Evolutionary conservation across 2,329 filamentous ascomycete genomes (phyloP), one percentile per base, ranked within the genome.

Genomic region (Trichoderma cornu-damae): DNA sequence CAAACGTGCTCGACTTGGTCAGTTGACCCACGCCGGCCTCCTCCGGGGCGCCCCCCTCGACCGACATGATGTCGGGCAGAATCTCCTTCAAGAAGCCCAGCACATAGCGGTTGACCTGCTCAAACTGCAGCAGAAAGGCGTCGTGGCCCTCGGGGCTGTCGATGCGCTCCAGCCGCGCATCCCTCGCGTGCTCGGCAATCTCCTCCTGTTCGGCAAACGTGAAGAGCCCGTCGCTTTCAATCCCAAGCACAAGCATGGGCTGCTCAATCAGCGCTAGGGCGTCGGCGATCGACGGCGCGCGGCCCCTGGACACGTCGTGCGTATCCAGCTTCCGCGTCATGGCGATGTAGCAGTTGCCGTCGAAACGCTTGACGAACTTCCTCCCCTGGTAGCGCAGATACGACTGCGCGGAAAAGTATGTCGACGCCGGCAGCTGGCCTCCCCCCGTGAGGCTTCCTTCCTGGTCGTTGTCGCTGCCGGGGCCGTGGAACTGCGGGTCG

Each of bases 291-390:
- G 81, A 77, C 38, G 75, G 65, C n/a, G 84, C 75, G 4, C 93
- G 87, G 68, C 86, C 83, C 40, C 92, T 84, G 12, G 91, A 95
- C 24, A 99, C 85, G 70, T 99, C 94, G 72, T 99, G 94, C 0
- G 94, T 97, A 70, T 99, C 94, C 14, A 99, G 83, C 73, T 99
- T 99, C 67, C 94, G 88, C 4, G 94, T 97, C 73, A 99, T 96
- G 64, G 94, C 92, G 65, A 99, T 97, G 76, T 99, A 99, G 76
- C 94, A 99, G 72, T 99, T 99, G 67, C 91, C 90, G 72, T 99
- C 94, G 71, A 97, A 99, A 8, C 94, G 88, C 72, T 89, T 91
- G 66, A 97, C 94, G 66, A 99, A 99, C 72, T 99, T 99, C 66
- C 87, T 83, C 57, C 91, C 93, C 73, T 99, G 94, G 73, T 99